Percentiles rank a stretch among this genome's conserved stretches.
Evolutionary conservation across 352 stramenopile species (phyloP).

Genomic region (Pythium pyrilobum): DNA sequence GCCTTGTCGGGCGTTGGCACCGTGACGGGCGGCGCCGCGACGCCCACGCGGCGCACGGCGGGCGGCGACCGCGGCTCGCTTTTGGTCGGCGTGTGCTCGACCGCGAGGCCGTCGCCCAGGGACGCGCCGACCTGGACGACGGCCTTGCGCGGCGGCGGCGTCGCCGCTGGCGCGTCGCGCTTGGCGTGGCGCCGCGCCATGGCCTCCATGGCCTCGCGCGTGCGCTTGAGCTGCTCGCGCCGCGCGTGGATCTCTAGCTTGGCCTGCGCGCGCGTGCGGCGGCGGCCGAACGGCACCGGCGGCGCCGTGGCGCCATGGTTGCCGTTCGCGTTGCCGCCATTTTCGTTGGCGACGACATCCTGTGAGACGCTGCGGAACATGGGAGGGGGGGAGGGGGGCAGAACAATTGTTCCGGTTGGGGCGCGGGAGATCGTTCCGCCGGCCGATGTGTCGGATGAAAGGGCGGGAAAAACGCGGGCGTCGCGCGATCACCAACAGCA

Average conservation of each 20-base stretch:
- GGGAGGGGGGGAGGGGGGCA: too few relatives aligned
- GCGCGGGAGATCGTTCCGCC: too few relatives aligned
- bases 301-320: neutral
- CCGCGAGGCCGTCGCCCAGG: conserved; percentile 15
- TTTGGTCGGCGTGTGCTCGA: conserved; percentile 51
- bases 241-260: conserved; percentile 23
- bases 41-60: conserved; percentile 1
- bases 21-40: conserved; percentile 10
- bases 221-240: conserved; percentile 27
- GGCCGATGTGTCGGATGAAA: too few relatives aligned
- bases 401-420: too few relatives aligned
- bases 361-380: conserved; percentile 19
- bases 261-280: conserved; percentile 29
- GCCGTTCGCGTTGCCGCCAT: neutral
- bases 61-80: conserved; percentile 22
- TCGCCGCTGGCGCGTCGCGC: neutral
- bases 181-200: conserved; percentile 10
- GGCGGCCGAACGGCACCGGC: neutral
- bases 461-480: too few relatives aligned
- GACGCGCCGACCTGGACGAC: conserved; percentile 22
- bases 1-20: conserved; percentile 29
- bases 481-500: too few relatives aligned
- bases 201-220: conserved; percentile 16
- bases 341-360: conserved; percentile 9
- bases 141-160: neutral